Evolutionary conservation across 371 early-diverging fungal genomes (phyloP), one percentile per base, ranked within the genome.

Genomic region (Mortierella sp.): DNA sequence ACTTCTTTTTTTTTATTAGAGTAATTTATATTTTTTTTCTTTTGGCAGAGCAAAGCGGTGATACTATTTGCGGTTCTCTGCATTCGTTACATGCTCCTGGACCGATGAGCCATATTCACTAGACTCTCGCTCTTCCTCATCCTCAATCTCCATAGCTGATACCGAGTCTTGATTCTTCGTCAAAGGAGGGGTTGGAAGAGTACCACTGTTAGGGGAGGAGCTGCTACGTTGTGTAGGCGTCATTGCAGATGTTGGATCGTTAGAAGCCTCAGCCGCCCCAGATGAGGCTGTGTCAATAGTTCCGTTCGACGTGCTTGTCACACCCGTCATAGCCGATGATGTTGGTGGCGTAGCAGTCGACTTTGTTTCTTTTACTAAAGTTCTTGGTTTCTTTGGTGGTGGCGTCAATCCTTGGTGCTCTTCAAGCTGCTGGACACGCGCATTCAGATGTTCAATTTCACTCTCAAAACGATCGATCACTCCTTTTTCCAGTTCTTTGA

Each of bases 401-500:
- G 77, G 68, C 8, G 73, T 73, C 66, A 78, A 40, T 29, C 79
- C 79, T 29, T 72, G 73, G n/a, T 78, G 79, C 40, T 78, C 73
- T 47, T 78, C 79, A 66, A 78, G 34, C n/a, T 72, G 79, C n/a
- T 66, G 69, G 13, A 78, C 73, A 12, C 79, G 72, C n/a, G 79
- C 73, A 29, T 55, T 66, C 62, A 78, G 53, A 37, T 78, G 79
- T 23, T 79, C 80, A n/a, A 74, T 66, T 13, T 73, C 80, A 13
- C 61, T 17, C 58, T 79, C 80, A 29, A 74, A 79, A 8, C 74
- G 74, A 12, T 69, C 78, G 64, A 88, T 82, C 15, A 86, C 74
- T 51, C 89, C 91, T 66, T 84, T 86, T 71, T 93, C 92, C 80
- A 92, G 87, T 62, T 95, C 94, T 43, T 93, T 86, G 72, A 94